These are phyloP conservation scores for Binderoboletus segoi DNA, from an alignment of 1,284 basidiomycete species.

Conservation along the genomic window DNA sequence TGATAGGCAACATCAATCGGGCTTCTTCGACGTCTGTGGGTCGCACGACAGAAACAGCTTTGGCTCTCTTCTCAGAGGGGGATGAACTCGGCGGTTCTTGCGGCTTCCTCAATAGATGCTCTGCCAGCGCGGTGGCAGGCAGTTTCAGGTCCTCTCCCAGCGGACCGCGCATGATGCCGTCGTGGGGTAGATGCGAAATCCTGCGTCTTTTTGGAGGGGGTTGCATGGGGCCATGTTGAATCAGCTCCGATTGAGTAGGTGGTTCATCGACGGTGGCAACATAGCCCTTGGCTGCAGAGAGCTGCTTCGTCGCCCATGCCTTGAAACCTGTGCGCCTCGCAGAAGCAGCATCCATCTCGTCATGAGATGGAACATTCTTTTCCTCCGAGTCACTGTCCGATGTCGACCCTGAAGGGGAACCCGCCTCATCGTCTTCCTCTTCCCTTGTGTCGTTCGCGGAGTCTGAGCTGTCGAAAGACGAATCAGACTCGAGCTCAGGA, in stretches of 20 bases:
- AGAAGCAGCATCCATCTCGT: conserved; percentile 19
- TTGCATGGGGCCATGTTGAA: conserved; percentile 25
- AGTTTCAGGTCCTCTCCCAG: conserved; percentile 67
- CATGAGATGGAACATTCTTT: not conserved
- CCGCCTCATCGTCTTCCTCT: conserved; percentile 28
- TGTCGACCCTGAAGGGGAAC: conserved; percentile 3
- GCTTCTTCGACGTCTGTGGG: conserved; percentile 77
- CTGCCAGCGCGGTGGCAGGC: conserved; percentile 62
- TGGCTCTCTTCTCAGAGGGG: conserved; percentile 25
- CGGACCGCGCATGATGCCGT: conserved; percentile 59
- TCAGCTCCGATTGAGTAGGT: not conserved
- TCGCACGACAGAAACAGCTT: conserved; percentile 67
- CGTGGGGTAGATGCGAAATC: conserved; percentile 32
- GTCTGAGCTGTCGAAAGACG: conserved; percentile 77
- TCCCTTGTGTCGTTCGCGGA: conserved; percentile 59
- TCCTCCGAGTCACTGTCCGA: conserved; percentile 19
- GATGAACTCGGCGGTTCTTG: conserved; percentile 29
- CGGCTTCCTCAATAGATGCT: conserved; percentile 41
- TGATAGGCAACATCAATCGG: conserved; percentile 84
- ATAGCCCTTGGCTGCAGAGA: conserved; percentile 61
- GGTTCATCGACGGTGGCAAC: conserved; percentile 18
- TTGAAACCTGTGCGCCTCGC: conserved; percentile 67
- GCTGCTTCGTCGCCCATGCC: conserved; percentile 81
- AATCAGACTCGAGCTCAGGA: conserved; percentile 48
- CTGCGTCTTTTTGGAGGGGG: conserved; percentile 49